A percentile compares a stretch with the other conserved stretches of the same genome.
Evolutionary conservation across 768 basidiomycete species (phyloP).

Genomic region (Holtermanniella nyarrowii): DNA sequence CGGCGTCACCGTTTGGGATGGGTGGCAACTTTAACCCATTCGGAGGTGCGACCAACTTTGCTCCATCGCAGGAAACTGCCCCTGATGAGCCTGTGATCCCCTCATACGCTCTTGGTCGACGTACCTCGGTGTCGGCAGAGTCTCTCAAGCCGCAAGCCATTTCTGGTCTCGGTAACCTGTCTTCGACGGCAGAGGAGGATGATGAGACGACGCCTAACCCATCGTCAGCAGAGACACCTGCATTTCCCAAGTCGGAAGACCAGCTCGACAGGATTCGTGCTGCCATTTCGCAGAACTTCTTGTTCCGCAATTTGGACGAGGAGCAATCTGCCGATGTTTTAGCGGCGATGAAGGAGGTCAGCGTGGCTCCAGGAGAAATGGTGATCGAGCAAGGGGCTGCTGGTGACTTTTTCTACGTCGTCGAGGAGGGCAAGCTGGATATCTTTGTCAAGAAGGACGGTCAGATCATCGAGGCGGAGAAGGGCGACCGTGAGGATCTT

Average conservation of each 20-base stretch:
- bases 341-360: slow-evolving; percentile 87
- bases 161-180: slow-evolving; percentile 11
- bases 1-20: background rate
- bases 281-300: slow-evolving; percentile 78
- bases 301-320: slow-evolving; percentile 92
- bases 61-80: slow-evolving; percentile 4
- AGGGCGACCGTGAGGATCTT: slow-evolving; percentile 23
- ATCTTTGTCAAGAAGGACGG: slow-evolving; percentile 51
- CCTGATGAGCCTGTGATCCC: slow-evolving; percentile 39
- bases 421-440: slow-evolving; percentile 75
- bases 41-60: background rate
- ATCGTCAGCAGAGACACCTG: slow-evolving; percentile 37
- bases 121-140: slow-evolving; percentile 92
- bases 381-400: slow-evolving; percentile 95
- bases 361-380: slow-evolving; percentile 62
- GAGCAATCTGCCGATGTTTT: slow-evolving; percentile 89
- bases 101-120: slow-evolving; percentile 65
- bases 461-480: slow-evolving; percentile 20
- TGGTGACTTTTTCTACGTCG: slow-evolving; percentile 95
- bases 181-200: slow-evolving; percentile 26
- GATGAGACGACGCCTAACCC: slow-evolving; percentile 49
- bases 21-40: background rate
- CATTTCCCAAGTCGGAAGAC: slow-evolving; percentile 70
- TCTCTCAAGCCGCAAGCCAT: slow-evolving; percentile 62
- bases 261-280: slow-evolving; percentile 79